Evolutionary conservation across 2,329 filamentous ascomycete species (phyloP), one percentile per base, ranked within the genome.

Genomic region (Fusarium redolens): DNA sequence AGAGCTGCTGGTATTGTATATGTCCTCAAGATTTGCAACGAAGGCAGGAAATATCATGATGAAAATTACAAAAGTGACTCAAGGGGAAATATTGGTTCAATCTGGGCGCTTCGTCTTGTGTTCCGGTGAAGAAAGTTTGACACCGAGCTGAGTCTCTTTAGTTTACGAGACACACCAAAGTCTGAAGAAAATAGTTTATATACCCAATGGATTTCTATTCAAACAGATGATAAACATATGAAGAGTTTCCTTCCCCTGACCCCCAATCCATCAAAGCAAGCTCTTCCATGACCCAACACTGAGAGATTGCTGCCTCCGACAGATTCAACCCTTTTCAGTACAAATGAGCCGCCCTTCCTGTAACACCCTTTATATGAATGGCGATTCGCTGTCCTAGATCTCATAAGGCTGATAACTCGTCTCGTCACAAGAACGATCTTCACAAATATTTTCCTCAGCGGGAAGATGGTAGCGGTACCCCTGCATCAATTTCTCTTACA

Each of bases 31-130:
- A 47, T 31, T 57, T 6, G 63, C 52, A 5, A 71, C 69, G 25
- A 68, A 71, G 4, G 64, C 62, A 8, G 69, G 69, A 12, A 68
- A 71, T 25, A 71, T 68, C 63, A 71, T 71, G 18, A 8, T 48
- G 30, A n/a, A 17, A 5, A 15, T 14, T 50, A 33, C 4, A 7
- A 22, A 20, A 5, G 4, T 10, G 18, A 7, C 11, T 15, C 7
- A 11, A 13, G 7, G 7, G 15, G 4, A 20, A 9, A 12, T 9
- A 7, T 20, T 8, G n/a, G 18, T 25, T 20, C 4, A 20, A 13
- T 12, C 15, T 35, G n/a, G 10, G 15, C 11, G 37, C 31, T 25
- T 4, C 2, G 5, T 11, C 7, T 10, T 20, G n/a, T 13, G 30
- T 20, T 33, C 31, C 13, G 1, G 9, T 20, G 30, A 25, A 5